phyloP scores from a whole-genome alignment of 176 grass and related monocot genomes.

The maize (Zea mays) region Zm-B73-REFERENCE-NAM-5.0 NC_050098.1:219784001-219784500 shows the following conservation, averaged over 20 bases:
- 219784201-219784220: constrained; percentile 20
- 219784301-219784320: neutral
- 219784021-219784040: constrained; percentile 3
- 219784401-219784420: constrained; percentile 24
- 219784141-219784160: neutral
- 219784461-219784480: constrained; percentile 22
- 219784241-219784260: too few relatives aligned
- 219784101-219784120: neutral
- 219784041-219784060: neutral
- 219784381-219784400: neutral
- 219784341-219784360: neutral
- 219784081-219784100: neutral
- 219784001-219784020: neutral
- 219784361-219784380: neutral
- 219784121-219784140: neutral
- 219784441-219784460: constrained; percentile 24
- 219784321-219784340: neutral
- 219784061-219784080: neutral
- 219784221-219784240: neutral
- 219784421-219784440: constrained; percentile 18
- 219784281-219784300: neutral
- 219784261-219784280: neutral
- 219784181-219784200: constrained; percentile 11
- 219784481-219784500: constrained; percentile 31
- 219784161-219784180: neutral